phyloP scores from a whole-genome alignment of 2,329 filamentous ascomycete genomes.

The Fusarium sacchari region DNA sequence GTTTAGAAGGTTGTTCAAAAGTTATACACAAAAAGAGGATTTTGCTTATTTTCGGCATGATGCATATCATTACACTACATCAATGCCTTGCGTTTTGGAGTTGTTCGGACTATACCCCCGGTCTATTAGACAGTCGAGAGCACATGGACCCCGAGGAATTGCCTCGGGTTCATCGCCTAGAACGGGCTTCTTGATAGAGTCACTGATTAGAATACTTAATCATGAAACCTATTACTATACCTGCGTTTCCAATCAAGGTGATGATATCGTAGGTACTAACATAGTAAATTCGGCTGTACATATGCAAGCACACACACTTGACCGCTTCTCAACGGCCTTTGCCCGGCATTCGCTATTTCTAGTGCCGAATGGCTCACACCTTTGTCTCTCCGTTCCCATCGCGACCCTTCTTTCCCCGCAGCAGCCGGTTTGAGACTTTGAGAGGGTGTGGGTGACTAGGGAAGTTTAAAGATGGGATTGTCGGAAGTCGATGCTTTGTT shows the following conservation, averaged over 20 bases:
- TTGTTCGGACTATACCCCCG: slow-evolving; percentile 46
- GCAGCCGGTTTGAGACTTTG: background rate
- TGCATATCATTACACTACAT: background rate
- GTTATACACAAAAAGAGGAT: slow-evolving; percentile 23
- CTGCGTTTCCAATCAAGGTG: background rate
- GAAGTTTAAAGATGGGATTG: slow-evolving; percentile 20
- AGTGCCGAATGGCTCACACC: slow-evolving; percentile 1
- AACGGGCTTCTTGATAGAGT: slow-evolving; percentile 45
- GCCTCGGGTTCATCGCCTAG: slow-evolving; percentile 40
- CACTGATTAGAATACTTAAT: slow-evolving; percentile 39
- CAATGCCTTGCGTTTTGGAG: slow-evolving; percentile 36
- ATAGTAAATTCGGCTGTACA: slow-evolving; percentile 7
- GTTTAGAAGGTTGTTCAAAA: slow-evolving; percentile 39
- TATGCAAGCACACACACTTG: background rate
- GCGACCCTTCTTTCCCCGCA: slow-evolving; percentile 9
- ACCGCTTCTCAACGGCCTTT: slow-evolving; percentile 13
- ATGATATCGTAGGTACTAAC: background rate
- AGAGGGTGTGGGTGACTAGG: slow-evolving; percentile 23
- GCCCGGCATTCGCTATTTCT: slow-evolving; percentile 30
- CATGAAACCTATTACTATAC: slow-evolving; percentile 24
- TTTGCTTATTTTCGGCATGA: slow-evolving; percentile 8
- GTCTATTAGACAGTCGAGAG: slow-evolving; percentile 46
- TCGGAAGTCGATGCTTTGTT: slow-evolving; percentile 18
- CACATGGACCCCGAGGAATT: slow-evolving; percentile 30
- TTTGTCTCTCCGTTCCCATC: slow-evolving; percentile 13